These are phyloP conservation scores for Volvariella volvacea DNA, from an alignment of 1,284 basidiomycete genomes.

Conservation along the genomic window DNA sequence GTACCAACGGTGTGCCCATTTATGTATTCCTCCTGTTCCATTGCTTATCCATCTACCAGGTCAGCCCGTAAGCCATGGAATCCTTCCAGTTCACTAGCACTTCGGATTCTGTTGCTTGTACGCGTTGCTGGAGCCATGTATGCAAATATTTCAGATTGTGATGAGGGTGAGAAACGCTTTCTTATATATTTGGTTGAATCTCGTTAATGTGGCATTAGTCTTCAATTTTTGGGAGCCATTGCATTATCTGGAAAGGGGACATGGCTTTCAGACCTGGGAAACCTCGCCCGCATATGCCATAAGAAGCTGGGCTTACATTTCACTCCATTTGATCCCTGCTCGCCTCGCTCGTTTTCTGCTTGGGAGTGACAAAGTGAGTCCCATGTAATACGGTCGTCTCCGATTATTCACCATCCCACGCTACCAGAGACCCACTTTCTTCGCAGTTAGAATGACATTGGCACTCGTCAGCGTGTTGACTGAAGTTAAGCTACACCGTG, in stretches of 20 bases:
- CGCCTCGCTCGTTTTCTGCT: constrained; percentile 33
- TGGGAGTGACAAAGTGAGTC: constrained; percentile 44
- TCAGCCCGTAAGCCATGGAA: constrained; percentile 73
- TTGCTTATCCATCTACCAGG: constrained; percentile 26
- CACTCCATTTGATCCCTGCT: constrained; percentile 66
- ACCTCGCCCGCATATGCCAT: constrained; percentile 87
- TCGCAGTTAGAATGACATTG: constrained; percentile 78
- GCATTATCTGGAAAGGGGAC: constrained; percentile 79
- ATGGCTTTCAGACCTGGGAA: constrained; percentile 98
- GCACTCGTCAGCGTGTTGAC: constrained; percentile 70
- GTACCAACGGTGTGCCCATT: constrained; percentile 49
- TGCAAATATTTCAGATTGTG: constrained; percentile 92
- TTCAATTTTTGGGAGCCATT: constrained; percentile 99
- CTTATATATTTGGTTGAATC: constrained; percentile 7
- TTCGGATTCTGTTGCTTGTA: constrained; percentile 79
- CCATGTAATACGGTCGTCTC: constrained; percentile 4
- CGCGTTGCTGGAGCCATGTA: constrained; percentile 92
- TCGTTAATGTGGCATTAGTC: constrained; percentile 42
- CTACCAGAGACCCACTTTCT: constrained; percentile 75
- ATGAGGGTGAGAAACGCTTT: constrained; percentile 66
- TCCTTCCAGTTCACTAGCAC: constrained; percentile 76
- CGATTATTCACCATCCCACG: constrained; percentile 6
- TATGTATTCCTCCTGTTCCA: constrained; percentile 1
- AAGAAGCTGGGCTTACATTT: constrained; percentile 90
- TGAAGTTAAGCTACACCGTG: constrained; percentile 84